phyloP scores from a whole-genome alignment of 2,329 filamentous ascomycete species.

The Leptodontidium sp. region DNA sequence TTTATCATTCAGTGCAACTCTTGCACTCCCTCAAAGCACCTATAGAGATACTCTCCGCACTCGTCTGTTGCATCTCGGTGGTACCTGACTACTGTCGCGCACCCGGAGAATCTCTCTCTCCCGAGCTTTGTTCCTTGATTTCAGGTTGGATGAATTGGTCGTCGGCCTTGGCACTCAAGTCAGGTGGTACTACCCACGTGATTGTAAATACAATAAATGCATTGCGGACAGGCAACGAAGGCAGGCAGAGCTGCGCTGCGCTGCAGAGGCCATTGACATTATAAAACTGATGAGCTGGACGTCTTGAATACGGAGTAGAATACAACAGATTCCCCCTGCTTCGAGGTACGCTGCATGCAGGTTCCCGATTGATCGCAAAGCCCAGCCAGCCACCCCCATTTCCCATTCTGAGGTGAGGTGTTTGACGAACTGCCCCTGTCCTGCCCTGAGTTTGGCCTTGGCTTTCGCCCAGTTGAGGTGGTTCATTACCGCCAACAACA shows the following conservation, averaged over 20 bases:
- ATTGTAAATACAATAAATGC: background rate
- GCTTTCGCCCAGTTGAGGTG: too few relatives aligned
- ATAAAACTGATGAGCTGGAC: background rate
- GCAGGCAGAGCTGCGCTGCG: background rate
- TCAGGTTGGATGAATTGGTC: background rate
- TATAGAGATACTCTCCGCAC: too few relatives aligned
- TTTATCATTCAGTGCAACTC: too few relatives aligned
- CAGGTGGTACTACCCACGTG: background rate
- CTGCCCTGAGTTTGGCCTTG: too few relatives aligned
- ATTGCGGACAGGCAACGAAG: too few relatives aligned
- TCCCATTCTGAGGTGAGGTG: too few relatives aligned
- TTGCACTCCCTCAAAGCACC: too few relatives aligned
- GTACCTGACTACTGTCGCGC: constrained; percentile 5
- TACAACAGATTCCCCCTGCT: background rate
- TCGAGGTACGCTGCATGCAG: background rate
- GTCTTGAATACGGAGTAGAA: background rate
- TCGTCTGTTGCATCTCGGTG: background rate
- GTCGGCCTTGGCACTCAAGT: background rate
- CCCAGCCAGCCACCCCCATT: constrained; percentile 30
- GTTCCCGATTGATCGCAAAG: background rate
- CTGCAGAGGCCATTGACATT: background rate
- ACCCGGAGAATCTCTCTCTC: background rate
- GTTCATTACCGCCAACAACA: too few relatives aligned
- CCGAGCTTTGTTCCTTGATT: constrained; percentile 1
- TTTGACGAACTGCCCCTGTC: too few relatives aligned